Percentiles rank a stretch among this genome's conserved stretches.
Evolutionary conservation across 148 eudicot species (phyloP).

Genomic region (Mesembryanthemum crystallinum): DNA sequence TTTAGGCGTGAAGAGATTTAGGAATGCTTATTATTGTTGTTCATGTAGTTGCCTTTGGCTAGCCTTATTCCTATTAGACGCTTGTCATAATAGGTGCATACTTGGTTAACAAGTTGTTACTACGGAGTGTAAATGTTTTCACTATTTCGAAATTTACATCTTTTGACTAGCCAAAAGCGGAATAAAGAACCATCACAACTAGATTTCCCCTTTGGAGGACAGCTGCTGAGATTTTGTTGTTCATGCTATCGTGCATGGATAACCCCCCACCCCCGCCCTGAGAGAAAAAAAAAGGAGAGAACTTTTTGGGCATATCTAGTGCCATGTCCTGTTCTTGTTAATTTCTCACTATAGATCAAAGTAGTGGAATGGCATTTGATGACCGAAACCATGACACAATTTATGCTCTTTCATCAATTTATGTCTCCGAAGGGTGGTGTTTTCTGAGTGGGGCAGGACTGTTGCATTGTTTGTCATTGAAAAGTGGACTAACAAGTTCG

Average conservation of each 20-base stretch:
- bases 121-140: not conserved
- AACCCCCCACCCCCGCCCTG: not conserved
- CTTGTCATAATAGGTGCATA: not conserved
- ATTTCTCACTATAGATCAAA: not conserved
- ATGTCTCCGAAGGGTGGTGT: not conserved
- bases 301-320: not conserved
- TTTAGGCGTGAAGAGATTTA: not conserved
- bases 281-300: not conserved
- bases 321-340: too few relatives aligned
- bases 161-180: not conserved
- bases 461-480: not conserved
- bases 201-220: not conserved
- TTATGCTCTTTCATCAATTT: not conserved
- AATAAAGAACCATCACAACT: not conserved
- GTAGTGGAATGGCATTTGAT: not conserved
- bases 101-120: not conserved
- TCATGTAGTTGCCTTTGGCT: slow-evolving; percentile 6
- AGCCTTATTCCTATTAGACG: not conserved
- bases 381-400: not conserved
- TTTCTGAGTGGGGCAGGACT: not conserved
- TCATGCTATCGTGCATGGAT: not conserved
- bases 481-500: not conserved
- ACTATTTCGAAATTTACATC: too few relatives aligned
- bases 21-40: not conserved
- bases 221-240: not conserved